A percentile compares a stretch with the other conserved stretches of the same genome.
Evolutionary conservation across 1,284 basidiomycete genomes (phyloP).

Genomic region (Inonotus hispidus): DNA sequence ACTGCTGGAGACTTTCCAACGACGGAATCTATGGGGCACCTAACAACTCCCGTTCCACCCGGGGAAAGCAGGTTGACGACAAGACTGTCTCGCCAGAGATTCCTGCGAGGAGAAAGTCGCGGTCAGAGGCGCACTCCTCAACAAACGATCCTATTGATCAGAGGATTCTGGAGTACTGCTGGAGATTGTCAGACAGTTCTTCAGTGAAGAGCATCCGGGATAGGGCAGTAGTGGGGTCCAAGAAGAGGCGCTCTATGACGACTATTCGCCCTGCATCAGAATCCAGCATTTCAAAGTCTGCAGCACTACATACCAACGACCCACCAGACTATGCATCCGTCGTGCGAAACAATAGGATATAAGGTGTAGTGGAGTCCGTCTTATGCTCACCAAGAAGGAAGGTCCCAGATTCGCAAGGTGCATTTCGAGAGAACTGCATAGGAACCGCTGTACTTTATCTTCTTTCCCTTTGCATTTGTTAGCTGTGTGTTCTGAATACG

Average conservation of each 20-base stretch:
- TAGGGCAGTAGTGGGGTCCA: neutral
- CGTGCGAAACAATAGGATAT: too few relatives aligned
- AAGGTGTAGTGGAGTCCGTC: too few relatives aligned
- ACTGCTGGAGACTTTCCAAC: conserved; percentile 9
- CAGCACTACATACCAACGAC: too few relatives aligned
- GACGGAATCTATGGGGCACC: neutral
- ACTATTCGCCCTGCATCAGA: neutral
- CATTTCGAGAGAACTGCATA: too few relatives aligned
- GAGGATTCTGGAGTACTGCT: conserved; percentile 9
- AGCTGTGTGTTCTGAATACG: too few relatives aligned
- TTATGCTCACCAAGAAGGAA: too few relatives aligned
- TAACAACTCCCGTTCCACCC: neutral
- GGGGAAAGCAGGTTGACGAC: neutral
- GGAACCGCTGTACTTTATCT: too few relatives aligned
- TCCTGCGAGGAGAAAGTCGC: neutral
- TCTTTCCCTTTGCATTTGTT: too few relatives aligned
- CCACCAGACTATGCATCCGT: neutral
- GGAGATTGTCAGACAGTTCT: conserved; percentile 4
- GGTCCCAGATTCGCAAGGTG: too few relatives aligned
- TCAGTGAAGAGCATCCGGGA: neutral
- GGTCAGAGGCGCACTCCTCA: neutral
- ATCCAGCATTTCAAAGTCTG: neutral
- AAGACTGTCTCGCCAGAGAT: neutral
- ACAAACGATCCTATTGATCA: neutral
- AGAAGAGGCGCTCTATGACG: neutral